These are phyloP conservation scores for Xylaria sp. DNA, from an alignment of 2,329 filamentous ascomycete species.

Conservation along the genomic window DNA sequence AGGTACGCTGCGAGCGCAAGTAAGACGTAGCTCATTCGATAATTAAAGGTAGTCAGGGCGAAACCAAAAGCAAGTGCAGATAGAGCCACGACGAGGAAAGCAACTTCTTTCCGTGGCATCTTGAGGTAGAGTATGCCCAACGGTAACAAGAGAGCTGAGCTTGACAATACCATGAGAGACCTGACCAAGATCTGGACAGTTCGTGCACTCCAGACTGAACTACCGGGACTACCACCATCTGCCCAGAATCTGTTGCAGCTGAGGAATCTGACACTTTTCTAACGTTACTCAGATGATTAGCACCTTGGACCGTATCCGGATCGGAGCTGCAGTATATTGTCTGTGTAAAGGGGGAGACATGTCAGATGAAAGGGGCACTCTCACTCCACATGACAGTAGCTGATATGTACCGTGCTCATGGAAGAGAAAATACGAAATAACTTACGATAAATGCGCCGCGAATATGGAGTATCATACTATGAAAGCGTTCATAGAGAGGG, in stretches of 20 bases:
- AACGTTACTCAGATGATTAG: not conserved
- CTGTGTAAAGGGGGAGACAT: not conserved
- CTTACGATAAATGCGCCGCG: conserved; percentile 12
- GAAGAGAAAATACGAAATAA: not conserved
- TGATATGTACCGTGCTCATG: not conserved
- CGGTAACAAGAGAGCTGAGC: conserved; percentile 11
- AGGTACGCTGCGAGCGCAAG: conserved; percentile 18
- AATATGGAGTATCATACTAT: conserved; percentile 6
- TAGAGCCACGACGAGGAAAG: conserved; percentile 15
- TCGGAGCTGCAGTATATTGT: not conserved
- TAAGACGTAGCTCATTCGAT: conserved; percentile 17
- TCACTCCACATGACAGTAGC: not conserved
- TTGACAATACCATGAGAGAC: conserved; percentile 3
- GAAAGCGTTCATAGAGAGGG: conserved; percentile 21
- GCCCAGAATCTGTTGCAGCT: conserved; percentile 1
- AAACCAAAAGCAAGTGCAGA: conserved; percentile 15
- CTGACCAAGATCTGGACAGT: conserved; percentile 1
- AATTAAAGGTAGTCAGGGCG: conserved; percentile 13
- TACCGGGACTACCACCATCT: conserved; percentile 3
- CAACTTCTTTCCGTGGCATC: not conserved
- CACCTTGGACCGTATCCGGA: not conserved
- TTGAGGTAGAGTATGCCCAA: conserved; percentile 18
- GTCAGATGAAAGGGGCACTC: not conserved
- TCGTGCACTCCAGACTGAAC: conserved; percentile 1
- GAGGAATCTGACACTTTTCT: conserved; percentile 12